Conservation (phyloP, 768 basidiomycete genomes). For the Amanita rimosa region DNA sequence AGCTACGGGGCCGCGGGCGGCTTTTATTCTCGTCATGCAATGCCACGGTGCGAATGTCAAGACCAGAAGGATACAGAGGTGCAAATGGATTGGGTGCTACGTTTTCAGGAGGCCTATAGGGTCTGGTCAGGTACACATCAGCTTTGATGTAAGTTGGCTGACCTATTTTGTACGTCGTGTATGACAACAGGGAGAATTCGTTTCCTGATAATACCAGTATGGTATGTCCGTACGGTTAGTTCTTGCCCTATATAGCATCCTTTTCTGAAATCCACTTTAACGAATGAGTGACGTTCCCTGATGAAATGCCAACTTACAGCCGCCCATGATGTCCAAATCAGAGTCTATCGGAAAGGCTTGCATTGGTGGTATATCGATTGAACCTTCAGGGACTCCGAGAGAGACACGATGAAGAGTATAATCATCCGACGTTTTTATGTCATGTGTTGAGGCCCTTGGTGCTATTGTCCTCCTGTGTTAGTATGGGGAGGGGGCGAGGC, state of each 20-base stretch:
- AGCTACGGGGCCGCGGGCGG: conserved; percentile 51
- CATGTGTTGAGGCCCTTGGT: conserved; percentile 37
- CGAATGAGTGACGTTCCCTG: conserved; percentile 7
- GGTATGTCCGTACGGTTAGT: conserved; percentile 91
- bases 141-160: conserved; percentile 8
- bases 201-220: conserved; percentile 86
- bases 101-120: conserved; percentile 2
- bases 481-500: neutral
- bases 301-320: conserved; percentile 40
- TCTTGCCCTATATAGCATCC: conserved; percentile 99
- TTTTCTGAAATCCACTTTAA: conserved; percentile 83
- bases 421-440: conserved; percentile 36
- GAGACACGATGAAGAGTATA: conserved; percentile 74
- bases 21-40: conserved; percentile 15
- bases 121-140: neutral
- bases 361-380: conserved; percentile 60
- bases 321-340: conserved; percentile 92
- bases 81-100: conserved; percentile 16
- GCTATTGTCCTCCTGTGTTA: conserved; percentile 30
- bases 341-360: conserved; percentile 90
- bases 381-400: conserved; percentile 84
- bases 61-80: conserved; percentile 1
- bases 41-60: conserved; percentile 26
- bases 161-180: conserved; percentile 26
- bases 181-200: conserved; percentile 77